These are phyloP conservation scores for Juglanconis oblonga DNA, from an alignment of 2,329 filamentous ascomycete species.

Conservation along the genomic window DNA sequence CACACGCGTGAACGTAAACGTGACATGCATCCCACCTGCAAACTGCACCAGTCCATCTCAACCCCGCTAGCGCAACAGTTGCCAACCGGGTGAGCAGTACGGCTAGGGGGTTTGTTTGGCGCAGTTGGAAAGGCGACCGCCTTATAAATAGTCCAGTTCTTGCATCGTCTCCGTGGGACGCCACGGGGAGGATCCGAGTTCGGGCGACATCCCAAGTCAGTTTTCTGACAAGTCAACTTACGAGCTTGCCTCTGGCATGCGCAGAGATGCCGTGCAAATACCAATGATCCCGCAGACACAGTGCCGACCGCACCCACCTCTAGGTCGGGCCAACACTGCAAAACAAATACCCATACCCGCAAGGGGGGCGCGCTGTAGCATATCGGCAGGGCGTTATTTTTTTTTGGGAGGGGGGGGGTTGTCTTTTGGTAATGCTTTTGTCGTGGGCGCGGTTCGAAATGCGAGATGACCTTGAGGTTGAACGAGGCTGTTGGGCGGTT, in stretches of 20 bases:
- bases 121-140: too few relatives aligned
- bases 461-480: too few relatives aligned
- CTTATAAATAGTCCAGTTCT: background rate
- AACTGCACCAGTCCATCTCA: background rate
- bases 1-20: background rate
- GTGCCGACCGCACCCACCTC: background rate
- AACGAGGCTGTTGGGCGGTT: too few relatives aligned
- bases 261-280: background rate
- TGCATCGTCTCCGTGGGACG: too few relatives aligned
- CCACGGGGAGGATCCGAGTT: background rate
- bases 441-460: background rate
- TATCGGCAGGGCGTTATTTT: background rate
- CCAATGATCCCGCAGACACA: background rate
- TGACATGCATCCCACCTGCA: background rate
- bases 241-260: background rate
- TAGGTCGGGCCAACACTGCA: background rate
- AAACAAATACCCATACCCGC: background rate
- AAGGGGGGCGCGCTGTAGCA: background rate
- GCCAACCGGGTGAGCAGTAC: background rate
- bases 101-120: background rate
- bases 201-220: background rate
- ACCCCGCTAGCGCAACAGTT: background rate
- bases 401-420: background rate
- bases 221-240: background rate
- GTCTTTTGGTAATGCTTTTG: background rate